These are phyloP conservation scores for Phialocephala sp. DNA, from an alignment of 2,329 filamentous ascomycete species.

Conservation along the genomic window DNA sequence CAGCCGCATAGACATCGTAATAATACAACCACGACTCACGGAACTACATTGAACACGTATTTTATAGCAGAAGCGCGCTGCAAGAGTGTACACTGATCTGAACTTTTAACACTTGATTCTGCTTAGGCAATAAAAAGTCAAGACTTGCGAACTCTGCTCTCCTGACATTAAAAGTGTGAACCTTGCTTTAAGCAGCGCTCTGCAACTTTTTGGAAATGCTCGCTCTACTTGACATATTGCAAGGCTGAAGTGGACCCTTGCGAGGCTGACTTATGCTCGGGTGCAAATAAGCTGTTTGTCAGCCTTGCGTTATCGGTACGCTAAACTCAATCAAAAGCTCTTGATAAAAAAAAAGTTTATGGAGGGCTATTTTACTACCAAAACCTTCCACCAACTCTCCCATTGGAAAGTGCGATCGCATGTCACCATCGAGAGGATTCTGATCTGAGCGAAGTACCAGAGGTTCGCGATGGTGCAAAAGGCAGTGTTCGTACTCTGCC, in stretches of 20 bases:
- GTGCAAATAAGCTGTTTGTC: neutral
- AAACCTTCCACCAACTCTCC: neutral
- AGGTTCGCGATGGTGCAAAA: constrained; percentile 40
- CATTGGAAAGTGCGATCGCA: constrained; percentile 15
- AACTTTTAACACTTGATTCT: neutral
- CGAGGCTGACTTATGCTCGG: neutral
- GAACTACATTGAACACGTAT: neutral
- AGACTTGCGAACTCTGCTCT: neutral
- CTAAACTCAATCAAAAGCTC: neutral
- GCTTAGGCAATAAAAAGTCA: neutral
- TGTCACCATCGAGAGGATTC: constrained; percentile 33
- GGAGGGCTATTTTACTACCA: neutral
- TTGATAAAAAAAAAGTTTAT: constrained; percentile 29
- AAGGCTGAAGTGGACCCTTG: neutral
- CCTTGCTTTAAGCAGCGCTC: too few species aligned
- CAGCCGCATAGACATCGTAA: neutral
- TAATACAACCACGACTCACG: constrained; percentile 1
- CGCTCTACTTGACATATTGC: neutral
- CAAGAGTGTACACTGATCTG: neutral
- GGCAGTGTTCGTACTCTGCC: constrained; percentile 35
- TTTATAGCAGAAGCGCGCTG: neutral
- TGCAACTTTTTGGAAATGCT: too few species aligned
- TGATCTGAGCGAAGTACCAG: constrained; percentile 10
- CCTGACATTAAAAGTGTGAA: too few species aligned
- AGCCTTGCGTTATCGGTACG: constrained; percentile 8